A percentile compares a stretch with the other conserved stretches of the same genome.
phyloP scores from a whole-genome alignment of 2,329 filamentous ascomycete genomes.

The Elsinoe australis region DNA sequence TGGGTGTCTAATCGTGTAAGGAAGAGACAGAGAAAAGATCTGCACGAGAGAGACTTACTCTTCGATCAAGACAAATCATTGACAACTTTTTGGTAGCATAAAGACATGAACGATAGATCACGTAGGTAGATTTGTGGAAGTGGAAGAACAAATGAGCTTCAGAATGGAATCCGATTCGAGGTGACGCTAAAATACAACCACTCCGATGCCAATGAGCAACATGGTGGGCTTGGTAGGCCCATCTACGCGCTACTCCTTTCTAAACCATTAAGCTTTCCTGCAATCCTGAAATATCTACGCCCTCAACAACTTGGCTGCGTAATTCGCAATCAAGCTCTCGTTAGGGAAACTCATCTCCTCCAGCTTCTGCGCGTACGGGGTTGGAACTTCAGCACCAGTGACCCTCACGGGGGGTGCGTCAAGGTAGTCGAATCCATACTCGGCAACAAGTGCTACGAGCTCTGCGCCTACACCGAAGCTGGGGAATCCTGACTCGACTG shows the following conservation, averaged over 20 bases:
- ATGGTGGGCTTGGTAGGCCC: not conserved
- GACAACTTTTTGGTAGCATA: no score
- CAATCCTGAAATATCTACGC: constrained; percentile 44
- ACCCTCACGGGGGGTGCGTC: constrained; percentile 88
- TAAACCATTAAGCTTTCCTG: not conserved
- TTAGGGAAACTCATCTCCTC: constrained; percentile 95
- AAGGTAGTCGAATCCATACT: constrained; percentile 97
- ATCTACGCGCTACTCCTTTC: not conserved
- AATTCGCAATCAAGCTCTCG: constrained; percentile 77
- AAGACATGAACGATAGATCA: not conserved
- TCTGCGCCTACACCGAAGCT: constrained; percentile 88
- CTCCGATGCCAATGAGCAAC: not conserved
- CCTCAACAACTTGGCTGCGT: constrained; percentile 80
- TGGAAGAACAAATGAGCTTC: not conserved
- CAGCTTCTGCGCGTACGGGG: constrained; percentile 84
- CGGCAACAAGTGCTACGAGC: constrained; percentile 89
- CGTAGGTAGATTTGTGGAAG: not conserved
- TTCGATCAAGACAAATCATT: not conserved
- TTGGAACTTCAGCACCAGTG: constrained; percentile 94
- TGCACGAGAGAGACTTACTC: not conserved
- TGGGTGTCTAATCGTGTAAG: no score
- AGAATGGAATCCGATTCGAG: constrained; percentile 1
- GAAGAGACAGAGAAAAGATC: no score
- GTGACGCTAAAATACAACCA: constrained; percentile 14
- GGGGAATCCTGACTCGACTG: constrained; percentile 92